Evolutionary conservation across 2,329 filamentous ascomycete genomes (phyloP).

Genomic region (Penicillium sp.): DNA sequence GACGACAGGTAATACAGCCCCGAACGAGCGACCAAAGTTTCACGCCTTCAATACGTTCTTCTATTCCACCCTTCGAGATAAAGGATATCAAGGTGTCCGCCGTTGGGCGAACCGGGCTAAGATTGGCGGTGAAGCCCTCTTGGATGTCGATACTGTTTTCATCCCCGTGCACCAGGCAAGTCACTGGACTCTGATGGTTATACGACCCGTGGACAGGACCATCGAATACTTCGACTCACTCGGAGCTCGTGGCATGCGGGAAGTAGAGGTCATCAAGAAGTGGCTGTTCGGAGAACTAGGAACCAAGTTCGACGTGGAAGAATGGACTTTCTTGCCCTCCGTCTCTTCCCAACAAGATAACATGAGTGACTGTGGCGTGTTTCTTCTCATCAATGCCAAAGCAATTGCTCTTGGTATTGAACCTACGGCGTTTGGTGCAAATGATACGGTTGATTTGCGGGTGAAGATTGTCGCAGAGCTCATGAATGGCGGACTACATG

Average conservation of each 20-base stretch:
- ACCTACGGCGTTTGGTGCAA: constrained; percentile 49
- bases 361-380: constrained; percentile 58
- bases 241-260: constrained; percentile 38
- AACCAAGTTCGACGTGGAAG: constrained; percentile 46
- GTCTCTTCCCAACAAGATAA: constrained; percentile 54
- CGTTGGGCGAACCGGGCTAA: constrained; percentile 56
- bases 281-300: constrained; percentile 54
- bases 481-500: constrained; percentile 52
- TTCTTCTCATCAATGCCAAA: constrained; percentile 56
- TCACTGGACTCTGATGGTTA: constrained; percentile 58
- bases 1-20: constrained; percentile 40
- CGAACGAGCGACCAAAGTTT: constrained; percentile 45
- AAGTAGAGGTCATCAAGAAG: constrained; percentile 45
- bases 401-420: constrained; percentile 53
- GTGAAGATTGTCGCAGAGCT: constrained; percentile 56
- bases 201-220: constrained; percentile 49
- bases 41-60: constrained; percentile 55
- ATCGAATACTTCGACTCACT: constrained; percentile 58
- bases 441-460: constrained; percentile 50
- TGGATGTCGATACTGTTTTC: constrained; percentile 55
- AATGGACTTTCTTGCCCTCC: constrained; percentile 51
- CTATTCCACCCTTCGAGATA: constrained; percentile 50
- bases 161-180: constrained; percentile 53
- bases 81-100: constrained; percentile 47
- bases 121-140: constrained; percentile 52